Evolutionary conservation across 116 monocot species (phyloP), one percentile per base, ranked within the genome.

Genomic region (Papilionanthe hybrid): DNA sequence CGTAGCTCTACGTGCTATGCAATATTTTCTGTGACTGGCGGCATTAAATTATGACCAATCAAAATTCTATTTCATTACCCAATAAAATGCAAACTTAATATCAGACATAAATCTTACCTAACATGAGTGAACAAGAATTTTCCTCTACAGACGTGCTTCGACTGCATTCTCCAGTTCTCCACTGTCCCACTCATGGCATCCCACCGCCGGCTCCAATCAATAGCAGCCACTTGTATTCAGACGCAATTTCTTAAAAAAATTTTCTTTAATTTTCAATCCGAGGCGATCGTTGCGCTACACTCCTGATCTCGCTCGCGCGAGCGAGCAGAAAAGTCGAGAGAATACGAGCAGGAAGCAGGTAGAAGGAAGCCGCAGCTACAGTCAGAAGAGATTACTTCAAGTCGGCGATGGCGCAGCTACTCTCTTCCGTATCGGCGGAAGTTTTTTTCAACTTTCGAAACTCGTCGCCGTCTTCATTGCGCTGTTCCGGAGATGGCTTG

Each of bases 341-440:
- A 15, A 5, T 47, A n/a, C 1, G 5, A 12, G 25, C 23, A 15
- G 3, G 37, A 18, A 71, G 37, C 5, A 71, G 29, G 28, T 15
- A n/a, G 5, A 71, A 71, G 17, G 32, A 32, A 41, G 9, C 28
- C 4, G 11, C 32, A 29, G 37, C 71, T 17, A 15, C 37, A 71
- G 37, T 18, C 28, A 37, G 1, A 69, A n/a, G 48, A 37, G 48
- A 48, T 29, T 68, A 68, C 17, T 71, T 71, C 18, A 37, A 28
- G 9, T 7, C 71, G 30, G 71, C 12, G n/a, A 94, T 92, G 92
- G 92, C 95, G 42, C 90, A 89, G 55, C 29, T 95, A 3, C 81
- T 92, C 15, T 87, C 95, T 17, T 91, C 91, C 12, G 79, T 88
- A 55, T 82, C 89, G 68, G 30, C 86, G 77, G 92, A 92, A 45